These are phyloP conservation scores for Chaetomium globosum DNA, from an alignment of 2,329 filamentous ascomycete genomes.

Conservation along the genomic window DNA sequence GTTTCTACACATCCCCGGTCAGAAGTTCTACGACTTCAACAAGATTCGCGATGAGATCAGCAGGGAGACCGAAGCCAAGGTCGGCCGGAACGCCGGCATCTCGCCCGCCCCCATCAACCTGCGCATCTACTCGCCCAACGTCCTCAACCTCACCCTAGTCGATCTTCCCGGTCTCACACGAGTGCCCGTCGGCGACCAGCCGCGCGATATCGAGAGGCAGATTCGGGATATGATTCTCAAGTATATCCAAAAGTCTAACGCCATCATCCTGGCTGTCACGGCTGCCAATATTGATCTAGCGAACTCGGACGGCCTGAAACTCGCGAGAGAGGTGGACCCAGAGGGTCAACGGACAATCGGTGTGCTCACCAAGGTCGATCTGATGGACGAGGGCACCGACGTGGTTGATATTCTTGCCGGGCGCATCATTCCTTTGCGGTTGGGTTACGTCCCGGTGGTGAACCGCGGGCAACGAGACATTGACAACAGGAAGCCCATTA, in stretches of 20 bases:
- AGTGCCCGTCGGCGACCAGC: constrained; percentile 94
- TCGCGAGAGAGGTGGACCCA: constrained; percentile 94
- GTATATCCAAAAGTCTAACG: constrained; percentile 97
- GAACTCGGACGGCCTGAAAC: constrained; percentile 95
- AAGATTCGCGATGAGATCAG: constrained; percentile 98
- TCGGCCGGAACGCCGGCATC: constrained; percentile 93
- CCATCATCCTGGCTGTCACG: constrained; percentile 95
- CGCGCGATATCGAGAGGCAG: constrained; percentile 93
- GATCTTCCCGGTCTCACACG: constrained; percentile 96
- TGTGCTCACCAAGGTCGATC: constrained; percentile 96
- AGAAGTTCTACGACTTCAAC: constrained; percentile 98
- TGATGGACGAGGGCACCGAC: constrained; percentile 98
- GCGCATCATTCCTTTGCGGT: constrained; percentile 88
- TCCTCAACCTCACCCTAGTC: constrained; percentile 93
- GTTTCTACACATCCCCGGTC: constrained; percentile 94
- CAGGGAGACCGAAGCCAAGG: constrained; percentile 94
- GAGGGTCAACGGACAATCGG: constrained; percentile 97
- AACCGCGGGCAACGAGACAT: constrained; percentile 98
- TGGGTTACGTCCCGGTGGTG: constrained; percentile 94
- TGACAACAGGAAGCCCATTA: constrained; percentile 95
- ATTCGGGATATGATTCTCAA: constrained; percentile 98
- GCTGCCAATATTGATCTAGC: constrained; percentile 97
- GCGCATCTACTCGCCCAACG: constrained; percentile 96
- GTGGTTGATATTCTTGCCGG: constrained; percentile 98
- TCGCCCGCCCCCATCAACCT: constrained; percentile 96